A percentile compares a stretch with the other conserved stretches of the same genome.
Evolutionary conservation across 164 flowering plant genomes (phyloP).

Genomic region (Tetrastigma voinierianum): DNA sequence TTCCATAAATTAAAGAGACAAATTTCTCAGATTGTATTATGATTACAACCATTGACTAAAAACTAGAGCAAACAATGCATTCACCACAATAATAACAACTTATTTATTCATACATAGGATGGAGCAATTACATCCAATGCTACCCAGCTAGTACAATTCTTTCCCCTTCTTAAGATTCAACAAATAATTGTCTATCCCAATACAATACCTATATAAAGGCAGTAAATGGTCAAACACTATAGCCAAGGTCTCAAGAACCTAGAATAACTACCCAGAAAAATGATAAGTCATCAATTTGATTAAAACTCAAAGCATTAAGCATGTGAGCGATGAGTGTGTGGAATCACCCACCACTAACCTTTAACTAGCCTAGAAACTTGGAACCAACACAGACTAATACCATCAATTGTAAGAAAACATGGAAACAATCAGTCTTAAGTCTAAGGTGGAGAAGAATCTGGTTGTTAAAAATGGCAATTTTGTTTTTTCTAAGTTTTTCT

Average conservation of each 20-base stretch:
- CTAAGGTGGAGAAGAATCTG: background rate
- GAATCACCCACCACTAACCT: background rate
- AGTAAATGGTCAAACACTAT: background rate
- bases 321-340: background rate
- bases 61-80: too few relatives aligned
- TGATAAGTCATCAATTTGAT: background rate
- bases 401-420: background rate
- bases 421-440: background rate
- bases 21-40: too few relatives aligned
- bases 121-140: background rate
- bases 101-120: background rate
- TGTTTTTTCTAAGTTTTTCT: too few relatives aligned
- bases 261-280: background rate
- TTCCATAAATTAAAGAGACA: too few relatives aligned
- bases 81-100: background rate
- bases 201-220: background rate
- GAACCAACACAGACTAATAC: background rate
- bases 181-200: background rate
- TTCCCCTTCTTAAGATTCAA: background rate
- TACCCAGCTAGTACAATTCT: background rate
- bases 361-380: background rate
- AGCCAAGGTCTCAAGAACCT: background rate
- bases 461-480: background rate
- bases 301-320: background rate
- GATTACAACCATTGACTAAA: too few relatives aligned